Conservation (phyloP, 495 filamentous ascomycete species). For the Cryomyces antarcticus region DNA sequence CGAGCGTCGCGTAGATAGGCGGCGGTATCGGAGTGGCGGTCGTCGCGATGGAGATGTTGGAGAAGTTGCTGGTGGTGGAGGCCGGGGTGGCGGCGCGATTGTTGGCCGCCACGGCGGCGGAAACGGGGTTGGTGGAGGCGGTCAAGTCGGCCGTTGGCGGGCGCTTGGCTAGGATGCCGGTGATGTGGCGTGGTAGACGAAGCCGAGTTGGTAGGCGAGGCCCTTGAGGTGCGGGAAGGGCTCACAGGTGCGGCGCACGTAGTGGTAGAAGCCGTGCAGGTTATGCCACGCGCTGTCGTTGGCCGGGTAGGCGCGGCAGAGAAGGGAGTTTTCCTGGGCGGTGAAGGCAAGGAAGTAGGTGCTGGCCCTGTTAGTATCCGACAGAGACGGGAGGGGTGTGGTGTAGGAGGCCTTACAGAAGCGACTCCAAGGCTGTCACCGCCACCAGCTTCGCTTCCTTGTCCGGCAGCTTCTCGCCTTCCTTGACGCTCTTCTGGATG, state of each 20-base stretch:
- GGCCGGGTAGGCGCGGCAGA: slow-evolving; percentile 3
- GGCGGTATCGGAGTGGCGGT: slow-evolving; percentile 3
- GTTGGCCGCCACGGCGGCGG: too few species aligned
- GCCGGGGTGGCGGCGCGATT: too few species aligned
- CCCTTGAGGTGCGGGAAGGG: slow-evolving; percentile 1
- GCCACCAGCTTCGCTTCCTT: slow-evolving; percentile 6
- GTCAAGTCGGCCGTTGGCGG: neutral
- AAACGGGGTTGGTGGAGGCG: too few species aligned
- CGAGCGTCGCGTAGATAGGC: slow-evolving; percentile 1
- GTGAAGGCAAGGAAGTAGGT: slow-evolving; percentile 9
- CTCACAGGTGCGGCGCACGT: slow-evolving; percentile 4
- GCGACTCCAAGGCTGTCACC: slow-evolving; percentile 8
- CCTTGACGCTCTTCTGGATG: too few species aligned
- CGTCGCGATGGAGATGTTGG: slow-evolving; percentile 6
- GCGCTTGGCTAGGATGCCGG: neutral
- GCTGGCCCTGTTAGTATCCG: too few species aligned
- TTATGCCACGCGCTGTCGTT: slow-evolving; percentile 1
- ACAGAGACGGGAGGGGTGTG: too few species aligned
- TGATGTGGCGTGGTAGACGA: slow-evolving; percentile 3
- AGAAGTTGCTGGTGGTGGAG: too few species aligned
- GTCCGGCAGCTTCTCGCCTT: neutral
- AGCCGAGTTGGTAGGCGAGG: slow-evolving; percentile 1
- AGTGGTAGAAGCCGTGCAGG: slow-evolving; percentile 4
- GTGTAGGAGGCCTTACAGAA: neutral
- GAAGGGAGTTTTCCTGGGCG: slow-evolving; percentile 3